These are phyloP conservation scores for Pouteria campechiana DNA, from an alignment of 179 eudicot species.

Conservation along the genomic window DNA sequence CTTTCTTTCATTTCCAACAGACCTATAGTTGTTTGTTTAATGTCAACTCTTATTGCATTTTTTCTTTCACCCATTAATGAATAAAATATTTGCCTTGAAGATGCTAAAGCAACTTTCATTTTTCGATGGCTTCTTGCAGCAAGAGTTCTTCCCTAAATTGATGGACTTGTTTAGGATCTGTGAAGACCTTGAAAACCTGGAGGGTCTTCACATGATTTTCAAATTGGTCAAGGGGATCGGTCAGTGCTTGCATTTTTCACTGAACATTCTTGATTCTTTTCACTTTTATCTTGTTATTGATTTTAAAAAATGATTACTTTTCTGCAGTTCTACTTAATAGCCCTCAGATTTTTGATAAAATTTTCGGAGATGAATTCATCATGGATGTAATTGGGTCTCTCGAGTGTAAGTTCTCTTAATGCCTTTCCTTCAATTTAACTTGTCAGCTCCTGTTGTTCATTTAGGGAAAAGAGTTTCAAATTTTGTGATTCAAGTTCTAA, in stretches of 20 bases:
- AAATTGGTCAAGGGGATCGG: slow-evolving; percentile 82
- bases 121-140: slow-evolving; percentile 64
- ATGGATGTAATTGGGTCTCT: slow-evolving; percentile 84
- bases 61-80: no score
- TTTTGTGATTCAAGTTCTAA: no score
- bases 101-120: no score
- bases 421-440: no score
- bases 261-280: neutral
- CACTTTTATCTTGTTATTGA: neutral
- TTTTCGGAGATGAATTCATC: slow-evolving; percentile 77
- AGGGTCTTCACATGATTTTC: slow-evolving; percentile 70
- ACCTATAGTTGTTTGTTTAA: no score
- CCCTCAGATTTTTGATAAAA: slow-evolving; percentile 72
- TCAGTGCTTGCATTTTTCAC: slow-evolving; percentile 22
- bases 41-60: no score
- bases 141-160: slow-evolving; percentile 77
- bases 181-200: slow-evolving; percentile 83
- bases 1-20: no score
- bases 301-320: slow-evolving; percentile 3
- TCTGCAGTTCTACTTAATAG: slow-evolving; percentile 85
- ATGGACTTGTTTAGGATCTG: slow-evolving; percentile 67
- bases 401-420: slow-evolving; percentile 61
- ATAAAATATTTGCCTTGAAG: no score
- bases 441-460: no score
- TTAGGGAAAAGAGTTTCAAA: no score